Evolutionary conservation across 768 basidiomycete genomes (phyloP), one percentile per base, ranked within the genome.

Genomic region (Lactarius sanguifluus): DNA sequence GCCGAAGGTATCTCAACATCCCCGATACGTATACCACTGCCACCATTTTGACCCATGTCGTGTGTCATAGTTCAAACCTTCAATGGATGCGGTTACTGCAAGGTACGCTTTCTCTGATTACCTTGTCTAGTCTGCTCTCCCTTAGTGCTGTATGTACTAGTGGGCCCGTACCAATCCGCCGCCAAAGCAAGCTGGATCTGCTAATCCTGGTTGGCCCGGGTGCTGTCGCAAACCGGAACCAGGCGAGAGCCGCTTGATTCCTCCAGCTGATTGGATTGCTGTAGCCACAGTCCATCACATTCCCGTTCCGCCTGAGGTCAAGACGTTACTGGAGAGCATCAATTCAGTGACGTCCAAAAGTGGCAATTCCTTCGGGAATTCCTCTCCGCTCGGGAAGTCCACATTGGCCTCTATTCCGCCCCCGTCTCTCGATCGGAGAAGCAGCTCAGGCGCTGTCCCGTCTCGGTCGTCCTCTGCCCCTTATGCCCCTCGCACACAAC

Each of bases 61-160:
- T 45, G 67, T 54, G 63, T 59, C 70, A 54, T 74, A 91, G 90
- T 93, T 71, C 85, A 89, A 73, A 85, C 85, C 41, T 92, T 92
- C 81, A 91, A 89, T 72, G 90, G 91, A 58, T 94, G 92, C 75
- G 92, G 92, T 28, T 94, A 85, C 77, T 94, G 92, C 88, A 94
- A 93, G 87, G 92, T 92, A 66, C 52, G 76, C 75, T 68, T 43
- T 57, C 70, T 68, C 58, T 43, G 20, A 57, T 68, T 61, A 12
- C 59, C 38, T 45, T 43, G 67, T 55, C 16, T n/a, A 18, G 12
- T 34, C 41, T 20, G 7, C 15, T 18, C 57, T 56, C 34, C 25
- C 56, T 32, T 38, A 38, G 28, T 23, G 60, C 71, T 72, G 72
- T 75, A 73, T 73, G 74, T 52, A 28, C 30, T 23, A 92, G 91